Conservation (phyloP, 768 basidiomycete species). For the Tephrocybe sp. region DNA sequence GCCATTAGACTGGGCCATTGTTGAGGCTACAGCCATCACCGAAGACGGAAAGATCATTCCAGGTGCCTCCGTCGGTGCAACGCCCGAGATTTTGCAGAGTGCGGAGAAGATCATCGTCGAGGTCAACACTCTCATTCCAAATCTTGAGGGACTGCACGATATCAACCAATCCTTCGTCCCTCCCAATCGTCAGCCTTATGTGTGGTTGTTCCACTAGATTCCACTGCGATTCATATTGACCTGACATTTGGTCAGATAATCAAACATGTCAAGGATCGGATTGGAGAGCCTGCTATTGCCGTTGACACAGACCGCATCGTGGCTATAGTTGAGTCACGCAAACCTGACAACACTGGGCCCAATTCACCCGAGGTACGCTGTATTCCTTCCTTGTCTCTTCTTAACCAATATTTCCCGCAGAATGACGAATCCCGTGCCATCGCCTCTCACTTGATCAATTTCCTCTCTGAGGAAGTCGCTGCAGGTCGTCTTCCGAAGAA, state of each 20-base stretch:
- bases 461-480: conserved; percentile 38
- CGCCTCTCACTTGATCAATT: conserved; percentile 41
- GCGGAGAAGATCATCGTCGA: conserved; percentile 51
- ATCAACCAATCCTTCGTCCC: conserved; percentile 44
- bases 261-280: conserved; percentile 40
- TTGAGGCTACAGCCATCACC: conserved; percentile 47
- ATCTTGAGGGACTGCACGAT: conserved; percentile 45
- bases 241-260: conserved; percentile 29
- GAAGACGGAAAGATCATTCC: conserved; percentile 47
- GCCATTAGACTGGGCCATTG: conserved; percentile 47
- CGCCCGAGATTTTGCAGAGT: conserved; percentile 44
- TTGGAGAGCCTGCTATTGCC: conserved; percentile 41
- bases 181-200: conserved; percentile 41
- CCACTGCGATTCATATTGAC: background rate
- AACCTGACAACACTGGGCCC: conserved; percentile 42
- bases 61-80: conserved; percentile 45
- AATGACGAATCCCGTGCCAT: conserved; percentile 40
- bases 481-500: conserved; percentile 39
- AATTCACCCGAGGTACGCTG: conserved; percentile 40
- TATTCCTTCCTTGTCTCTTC: background rate
- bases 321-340: conserved; percentile 37
- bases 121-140: conserved; percentile 45
- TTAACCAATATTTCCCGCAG: conserved; percentile 14
- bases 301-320: conserved; percentile 48
- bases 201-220: conserved; percentile 12